Conservation (phyloP, 2,329 filamentous ascomycete species). For the Nemania sp. region DNA sequence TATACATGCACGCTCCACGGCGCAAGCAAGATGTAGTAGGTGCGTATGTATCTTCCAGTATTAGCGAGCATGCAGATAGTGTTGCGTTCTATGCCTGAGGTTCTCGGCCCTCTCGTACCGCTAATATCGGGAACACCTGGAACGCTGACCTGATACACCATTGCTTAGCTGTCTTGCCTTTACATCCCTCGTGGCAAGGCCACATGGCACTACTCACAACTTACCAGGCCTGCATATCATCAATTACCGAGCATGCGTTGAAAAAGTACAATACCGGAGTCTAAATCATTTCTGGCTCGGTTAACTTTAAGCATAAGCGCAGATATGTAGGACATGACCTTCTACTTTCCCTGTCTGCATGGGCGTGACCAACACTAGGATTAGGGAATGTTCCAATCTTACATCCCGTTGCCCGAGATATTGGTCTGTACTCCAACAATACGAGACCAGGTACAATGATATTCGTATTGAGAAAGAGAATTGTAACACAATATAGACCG, state of each 20-base stretch:
- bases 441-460: neutral
- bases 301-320: neutral
- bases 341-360: too few species aligned
- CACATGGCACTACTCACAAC: too few species aligned
- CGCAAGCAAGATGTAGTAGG: slow-evolving; percentile 9
- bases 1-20: slow-evolving; percentile 12
- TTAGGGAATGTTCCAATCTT: slow-evolving; percentile 1
- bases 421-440: neutral
- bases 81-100: neutral
- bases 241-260: neutral
- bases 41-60: too few species aligned
- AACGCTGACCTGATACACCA: neutral
- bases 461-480: neutral
- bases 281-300: neutral
- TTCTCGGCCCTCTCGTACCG: neutral
- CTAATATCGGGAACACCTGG: too few species aligned
- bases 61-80: slow-evolving; percentile 4
- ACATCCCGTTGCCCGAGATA: slow-evolving; percentile 9
- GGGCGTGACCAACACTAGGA: slow-evolving; percentile 4
- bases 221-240: neutral
- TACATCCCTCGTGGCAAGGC: neutral
- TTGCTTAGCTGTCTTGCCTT: neutral
- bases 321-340: neutral
- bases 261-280: slow-evolving; percentile 1
- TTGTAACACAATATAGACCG: neutral